Conservation (phyloP, 2,329 filamentous ascomycete species). For the Venturia oleaginea region DNA sequence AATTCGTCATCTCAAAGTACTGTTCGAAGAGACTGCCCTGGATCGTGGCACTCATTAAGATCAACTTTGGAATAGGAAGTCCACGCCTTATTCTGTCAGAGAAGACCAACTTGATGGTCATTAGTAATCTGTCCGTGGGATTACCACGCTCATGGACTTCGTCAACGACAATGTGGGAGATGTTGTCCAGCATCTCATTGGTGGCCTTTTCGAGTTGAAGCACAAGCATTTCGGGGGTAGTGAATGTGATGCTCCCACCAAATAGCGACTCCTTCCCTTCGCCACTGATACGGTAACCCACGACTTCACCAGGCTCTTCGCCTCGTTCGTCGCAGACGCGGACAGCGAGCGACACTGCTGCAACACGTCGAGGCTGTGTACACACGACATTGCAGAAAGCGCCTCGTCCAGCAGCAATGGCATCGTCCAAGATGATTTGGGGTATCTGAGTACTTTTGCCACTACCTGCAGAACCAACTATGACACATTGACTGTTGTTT, state of each 20-base stretch:
- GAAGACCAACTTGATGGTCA: slow-evolving; percentile 35
- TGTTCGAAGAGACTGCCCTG: slow-evolving; percentile 36
- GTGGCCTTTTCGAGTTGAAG: slow-evolving; percentile 33
- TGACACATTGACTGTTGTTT: slow-evolving; percentile 34
- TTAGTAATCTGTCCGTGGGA: slow-evolving; percentile 37
- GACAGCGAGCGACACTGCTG: slow-evolving; percentile 37
- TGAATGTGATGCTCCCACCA: slow-evolving; percentile 40
- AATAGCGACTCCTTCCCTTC: slow-evolving; percentile 27
- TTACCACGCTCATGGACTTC: slow-evolving; percentile 43
- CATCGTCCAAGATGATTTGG: slow-evolving; percentile 45
- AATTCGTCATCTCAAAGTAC: slow-evolving; percentile 31
- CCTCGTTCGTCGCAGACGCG: slow-evolving; percentile 39
- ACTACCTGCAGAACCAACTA: slow-evolving; percentile 38
- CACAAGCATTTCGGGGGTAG: slow-evolving; percentile 42
- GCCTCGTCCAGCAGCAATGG: slow-evolving; percentile 31
- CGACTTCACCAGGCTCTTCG: slow-evolving; percentile 30
- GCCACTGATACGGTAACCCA: slow-evolving; percentile 26
- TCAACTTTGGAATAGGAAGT: slow-evolving; percentile 33
- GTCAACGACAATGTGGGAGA: slow-evolving; percentile 43
- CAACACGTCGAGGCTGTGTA: slow-evolving; percentile 41
- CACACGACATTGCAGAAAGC: slow-evolving; percentile 40
- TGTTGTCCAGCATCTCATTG: slow-evolving; percentile 30
- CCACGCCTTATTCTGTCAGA: slow-evolving; percentile 25
- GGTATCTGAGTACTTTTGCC: slow-evolving; percentile 44
- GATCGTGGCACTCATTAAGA: slow-evolving; percentile 42